These are phyloP conservation scores for Phyllostachys edulis DNA, from an alignment of 176 grass and related monocot species.

Conservation along the genomic window DNA sequence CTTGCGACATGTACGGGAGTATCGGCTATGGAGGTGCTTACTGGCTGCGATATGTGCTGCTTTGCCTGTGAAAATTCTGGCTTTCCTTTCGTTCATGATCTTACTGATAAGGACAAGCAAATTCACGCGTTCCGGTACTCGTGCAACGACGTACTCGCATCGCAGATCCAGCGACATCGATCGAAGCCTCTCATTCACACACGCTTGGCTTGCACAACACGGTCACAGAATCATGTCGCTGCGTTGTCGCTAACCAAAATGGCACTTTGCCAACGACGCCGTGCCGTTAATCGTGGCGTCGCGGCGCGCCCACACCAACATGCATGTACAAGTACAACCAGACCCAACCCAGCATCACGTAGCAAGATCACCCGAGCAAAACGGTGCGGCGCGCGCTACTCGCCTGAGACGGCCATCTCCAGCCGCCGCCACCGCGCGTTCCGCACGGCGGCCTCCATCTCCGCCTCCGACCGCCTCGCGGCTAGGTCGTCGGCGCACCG, in stretches of 20 bases:
- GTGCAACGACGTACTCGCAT: background rate
- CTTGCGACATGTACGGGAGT: background rate
- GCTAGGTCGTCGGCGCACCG: slow-evolving; percentile 45
- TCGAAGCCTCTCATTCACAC: background rate
- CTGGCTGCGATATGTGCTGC: too few relatives aligned
- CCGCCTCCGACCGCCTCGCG: slow-evolving; percentile 3
- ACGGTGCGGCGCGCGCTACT: background rate
- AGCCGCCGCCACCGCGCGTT: slow-evolving; percentile 56
- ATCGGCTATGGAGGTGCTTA: too few relatives aligned
- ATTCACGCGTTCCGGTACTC: background rate
- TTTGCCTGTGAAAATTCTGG: too few relatives aligned
- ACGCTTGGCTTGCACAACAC: background rate
- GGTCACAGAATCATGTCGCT: background rate
- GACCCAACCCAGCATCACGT: background rate
- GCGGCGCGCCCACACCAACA: background rate
- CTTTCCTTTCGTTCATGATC: too few relatives aligned
- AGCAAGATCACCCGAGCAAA: background rate
- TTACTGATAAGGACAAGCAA: background rate
- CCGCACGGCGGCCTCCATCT: slow-evolving; percentile 32
- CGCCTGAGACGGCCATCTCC: slow-evolving; percentile 29
- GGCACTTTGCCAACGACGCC: background rate
- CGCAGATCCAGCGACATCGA: background rate
- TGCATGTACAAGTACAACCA: background rate
- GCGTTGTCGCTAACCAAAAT: background rate
- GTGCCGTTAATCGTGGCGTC: background rate